Evolutionary conservation across 2,329 filamentous ascomycete species (phyloP).

Genomic region (Penicillium nordicum): DNA sequence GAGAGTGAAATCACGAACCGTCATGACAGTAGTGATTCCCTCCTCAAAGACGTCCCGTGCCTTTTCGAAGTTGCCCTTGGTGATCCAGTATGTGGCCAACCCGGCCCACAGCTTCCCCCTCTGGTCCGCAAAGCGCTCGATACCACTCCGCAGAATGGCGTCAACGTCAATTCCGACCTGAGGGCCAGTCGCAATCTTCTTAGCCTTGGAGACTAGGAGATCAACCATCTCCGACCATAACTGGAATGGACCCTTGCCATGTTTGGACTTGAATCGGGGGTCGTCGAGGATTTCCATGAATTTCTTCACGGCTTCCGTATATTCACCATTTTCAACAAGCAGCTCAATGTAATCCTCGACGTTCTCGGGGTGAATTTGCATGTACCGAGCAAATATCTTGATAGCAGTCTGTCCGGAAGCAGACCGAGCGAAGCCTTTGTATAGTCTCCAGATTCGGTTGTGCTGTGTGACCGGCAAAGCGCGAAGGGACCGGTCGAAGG

Average conservation of each 20-base stretch:
- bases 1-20: slow-evolving; percentile 92
- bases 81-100: slow-evolving; percentile 94
- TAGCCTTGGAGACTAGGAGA: slow-evolving; percentile 83
- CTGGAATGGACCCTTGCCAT: slow-evolving; percentile 92
- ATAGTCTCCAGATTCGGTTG: slow-evolving; percentile 90
- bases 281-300: slow-evolving; percentile 94
- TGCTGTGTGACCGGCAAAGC: slow-evolving; percentile 93
- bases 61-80: slow-evolving; percentile 84
- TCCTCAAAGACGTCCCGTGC: slow-evolving; percentile 94
- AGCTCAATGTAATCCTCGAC: slow-evolving; percentile 93
- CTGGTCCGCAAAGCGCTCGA: slow-evolving; percentile 87
- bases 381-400: slow-evolving; percentile 91
- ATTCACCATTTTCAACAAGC: slow-evolving; percentile 73
- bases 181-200: slow-evolving; percentile 74
- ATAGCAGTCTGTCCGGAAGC: slow-evolving; percentile 87
- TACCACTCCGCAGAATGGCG: slow-evolving; percentile 86
- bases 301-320: slow-evolving; percentile 84
- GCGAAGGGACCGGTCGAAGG: slow-evolving; percentile 87
- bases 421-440: slow-evolving; percentile 85
- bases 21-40: slow-evolving; percentile 97
- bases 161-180: slow-evolving; percentile 87
- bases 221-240: slow-evolving; percentile 98
- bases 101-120: slow-evolving; percentile 93
- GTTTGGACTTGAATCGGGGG: slow-evolving; percentile 82
- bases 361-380: slow-evolving; percentile 95